Evolutionary conservation across 179 eudicot genomes (phyloP), one percentile per base, ranked within the genome.

Genomic region (Monotropa hypopitys): DNA sequence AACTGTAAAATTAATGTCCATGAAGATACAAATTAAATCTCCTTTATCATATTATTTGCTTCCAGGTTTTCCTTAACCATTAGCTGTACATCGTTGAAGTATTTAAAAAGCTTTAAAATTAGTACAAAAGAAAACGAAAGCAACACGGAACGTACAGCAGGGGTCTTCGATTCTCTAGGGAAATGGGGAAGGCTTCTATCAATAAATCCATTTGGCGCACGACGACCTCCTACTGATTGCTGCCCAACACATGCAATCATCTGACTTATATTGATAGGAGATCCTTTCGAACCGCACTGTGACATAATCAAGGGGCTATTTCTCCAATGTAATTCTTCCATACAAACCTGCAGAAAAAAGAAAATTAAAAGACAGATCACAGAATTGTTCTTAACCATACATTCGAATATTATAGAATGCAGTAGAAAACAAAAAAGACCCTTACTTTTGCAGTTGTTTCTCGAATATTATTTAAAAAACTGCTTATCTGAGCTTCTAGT

Each of bases 221-320:
- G 89, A 76, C 86, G 88, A 51, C 99, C 99, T 30, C 97, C 96
- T 70, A 96, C 99, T 80, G 91, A 84, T 82, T 96, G 99, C 89
- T 96, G 99, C 73, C 99, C 99, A 80, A 96, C 98, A 83, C 97
- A 93, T 45, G 96, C 97, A 86, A 96, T 86, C 99, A 96, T 96
- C 87, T 96, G 99, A 76, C 98, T 90, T 38, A 96, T 96, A 86
- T 95, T 95, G 76, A 91, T 90, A 45, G 91, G 90, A 50, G 98
- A 96, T 79, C 99, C 99, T 84, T 96, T 96, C 43, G 99, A 96
- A 61, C 99, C 99, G 83, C 99, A 96, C 54, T 91, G 96, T 47
- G 98, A 89, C 99, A 96, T 96, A 45, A 96, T 96, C 54, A 91
- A 84, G 21, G 97, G 97, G 84, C 99, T 93, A 79, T 95, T 96